Evolutionary conservation across 1,139 yeast genomes (phyloP).

Genomic region (Diutina sp.): DNA sequence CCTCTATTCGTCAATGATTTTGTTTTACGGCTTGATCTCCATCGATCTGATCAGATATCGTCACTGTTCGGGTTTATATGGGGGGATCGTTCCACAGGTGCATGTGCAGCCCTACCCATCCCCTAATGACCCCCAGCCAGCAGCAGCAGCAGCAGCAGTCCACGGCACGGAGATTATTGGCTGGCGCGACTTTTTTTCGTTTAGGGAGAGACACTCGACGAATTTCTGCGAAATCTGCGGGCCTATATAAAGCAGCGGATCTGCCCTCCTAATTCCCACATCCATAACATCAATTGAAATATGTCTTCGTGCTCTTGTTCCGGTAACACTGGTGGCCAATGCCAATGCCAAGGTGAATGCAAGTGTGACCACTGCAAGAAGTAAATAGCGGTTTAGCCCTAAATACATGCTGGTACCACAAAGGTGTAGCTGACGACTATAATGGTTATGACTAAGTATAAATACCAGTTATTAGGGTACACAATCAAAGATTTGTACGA

Average conservation of each 20-base stretch:
- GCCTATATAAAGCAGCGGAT: not conserved
- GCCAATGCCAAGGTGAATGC: constrained; percentile 1
- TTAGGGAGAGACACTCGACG: not conserved
- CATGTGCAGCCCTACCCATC: too few species aligned
- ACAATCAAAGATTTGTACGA: too few species aligned
- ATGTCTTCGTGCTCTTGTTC: not conserved
- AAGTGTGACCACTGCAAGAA: constrained; percentile 2
- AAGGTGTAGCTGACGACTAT: not conserved
- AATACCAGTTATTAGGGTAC: not conserved
- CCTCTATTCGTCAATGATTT: too few species aligned
- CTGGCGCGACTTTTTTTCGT: not conserved
- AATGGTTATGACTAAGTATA: not conserved
- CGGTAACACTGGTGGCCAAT: not conserved
- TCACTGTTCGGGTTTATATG: too few species aligned
- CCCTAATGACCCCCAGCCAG: too few species aligned
- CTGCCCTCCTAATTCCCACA: too few species aligned
- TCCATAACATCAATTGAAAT: not conserved
- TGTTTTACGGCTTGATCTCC: too few species aligned
- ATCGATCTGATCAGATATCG: too few species aligned
- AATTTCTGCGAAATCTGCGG: not conserved
- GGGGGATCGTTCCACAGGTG: not conserved
- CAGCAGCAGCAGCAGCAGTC: too few species aligned
- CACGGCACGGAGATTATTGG: not conserved
- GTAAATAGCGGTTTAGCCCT: not conserved
- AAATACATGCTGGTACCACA: not conserved